Percentiles rank a stretch among this genome's conserved stretches.
Conservation (phyloP, 352 stramenopile genomes). For the Pythium brachiatum region DNA sequence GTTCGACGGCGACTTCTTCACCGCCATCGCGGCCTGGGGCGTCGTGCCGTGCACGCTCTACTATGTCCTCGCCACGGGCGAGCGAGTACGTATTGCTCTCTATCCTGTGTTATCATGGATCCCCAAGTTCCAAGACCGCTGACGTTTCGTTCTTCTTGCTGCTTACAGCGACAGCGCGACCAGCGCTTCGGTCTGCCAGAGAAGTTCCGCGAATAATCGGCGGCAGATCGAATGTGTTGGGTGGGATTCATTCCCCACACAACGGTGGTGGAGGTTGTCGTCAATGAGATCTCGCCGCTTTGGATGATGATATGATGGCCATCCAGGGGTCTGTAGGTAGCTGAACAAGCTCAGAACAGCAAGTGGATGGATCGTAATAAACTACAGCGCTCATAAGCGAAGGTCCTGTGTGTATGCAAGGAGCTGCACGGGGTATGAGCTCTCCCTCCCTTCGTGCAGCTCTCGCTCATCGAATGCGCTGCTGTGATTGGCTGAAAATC, state of each 20-base stretch:
- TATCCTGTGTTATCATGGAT: too few species aligned
- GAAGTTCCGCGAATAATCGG: constrained; percentile 54
- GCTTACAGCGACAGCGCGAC: constrained; percentile 40
- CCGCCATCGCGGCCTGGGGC: constrained; percentile 44
- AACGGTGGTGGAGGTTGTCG: too few species aligned
- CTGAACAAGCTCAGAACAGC: not conserved
- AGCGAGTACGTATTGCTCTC: constrained; percentile 51
- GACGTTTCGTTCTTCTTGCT: not conserved
- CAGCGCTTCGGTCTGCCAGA: constrained; percentile 43
- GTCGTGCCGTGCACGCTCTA: constrained; percentile 60
- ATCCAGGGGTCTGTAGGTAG: not conserved
- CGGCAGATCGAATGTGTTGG: too few species aligned
- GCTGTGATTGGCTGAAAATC: constrained; percentile 14
- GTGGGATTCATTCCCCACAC: too few species aligned
- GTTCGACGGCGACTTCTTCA: constrained; percentile 71
- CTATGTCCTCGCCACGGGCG: constrained; percentile 51
- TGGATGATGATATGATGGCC: not conserved
- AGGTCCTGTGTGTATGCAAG: too few species aligned
- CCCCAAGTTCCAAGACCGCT: not conserved
- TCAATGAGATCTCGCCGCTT: not conserved
- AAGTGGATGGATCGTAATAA: constrained; percentile 2
- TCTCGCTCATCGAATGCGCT: not conserved
- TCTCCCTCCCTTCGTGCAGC: not conserved
- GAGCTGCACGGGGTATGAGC: not conserved
- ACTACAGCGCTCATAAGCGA: constrained; percentile 1